Percentiles rank a stretch among this genome's conserved stretches.
Evolutionary conservation across 805 yeast genomes (phyloP).

Genomic region (Starmerella sirachaensis): DNA sequence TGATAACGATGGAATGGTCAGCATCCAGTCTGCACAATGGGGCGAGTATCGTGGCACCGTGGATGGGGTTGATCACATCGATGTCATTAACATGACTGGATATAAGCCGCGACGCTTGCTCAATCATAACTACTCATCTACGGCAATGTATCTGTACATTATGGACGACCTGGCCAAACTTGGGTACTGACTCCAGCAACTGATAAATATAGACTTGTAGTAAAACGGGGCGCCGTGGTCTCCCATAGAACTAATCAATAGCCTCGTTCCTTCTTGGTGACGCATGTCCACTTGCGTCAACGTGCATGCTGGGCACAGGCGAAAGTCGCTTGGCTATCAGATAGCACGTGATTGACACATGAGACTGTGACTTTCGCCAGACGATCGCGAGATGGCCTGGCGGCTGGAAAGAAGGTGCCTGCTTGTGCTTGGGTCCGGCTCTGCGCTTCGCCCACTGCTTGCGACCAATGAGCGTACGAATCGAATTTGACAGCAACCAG

Average conservation of each 20-base stretch:
- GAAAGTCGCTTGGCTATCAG: no score
- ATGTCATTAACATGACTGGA: slow-evolving; percentile 58
- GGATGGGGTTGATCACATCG: slow-evolving; percentile 70
- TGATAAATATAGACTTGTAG: no score
- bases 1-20: slow-evolving; percentile 77
- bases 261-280: no score
- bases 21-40: slow-evolving; percentile 69
- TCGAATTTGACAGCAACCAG: slow-evolving; percentile 12
- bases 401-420: no score
- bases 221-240: no score
- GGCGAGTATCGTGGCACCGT: slow-evolving; percentile 73
- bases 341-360: no score
- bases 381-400: no score
- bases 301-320: no score
- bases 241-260: no score
- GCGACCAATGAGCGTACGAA: slow-evolving; percentile 3
- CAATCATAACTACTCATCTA: slow-evolving; percentile 44
- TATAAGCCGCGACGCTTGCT: slow-evolving; percentile 24
- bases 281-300: no score
- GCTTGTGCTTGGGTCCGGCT: no score
- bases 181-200: slow-evolving; percentile 38
- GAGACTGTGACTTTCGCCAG: no score
- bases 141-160: slow-evolving; percentile 56
- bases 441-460: neutral
- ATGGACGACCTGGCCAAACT: slow-evolving; percentile 48